Evolutionary conservation across 257 asterid species (phyloP).

Genomic region (Mitragyna speciosa): DNA sequence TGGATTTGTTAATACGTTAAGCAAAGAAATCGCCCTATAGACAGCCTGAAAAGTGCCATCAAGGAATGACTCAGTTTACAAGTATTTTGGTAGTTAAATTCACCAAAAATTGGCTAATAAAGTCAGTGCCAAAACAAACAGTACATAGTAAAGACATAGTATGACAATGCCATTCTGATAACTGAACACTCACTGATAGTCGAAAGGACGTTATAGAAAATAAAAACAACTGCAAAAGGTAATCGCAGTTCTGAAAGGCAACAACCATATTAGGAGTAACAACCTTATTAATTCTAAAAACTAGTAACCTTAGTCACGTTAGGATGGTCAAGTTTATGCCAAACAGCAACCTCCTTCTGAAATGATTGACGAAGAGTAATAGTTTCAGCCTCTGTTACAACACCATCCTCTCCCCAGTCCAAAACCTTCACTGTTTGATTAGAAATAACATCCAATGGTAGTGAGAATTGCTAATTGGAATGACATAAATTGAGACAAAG

Average conservation of each 20-base stretch:
- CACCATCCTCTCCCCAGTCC: conserved; percentile 78
- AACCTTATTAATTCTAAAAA: too few species aligned
- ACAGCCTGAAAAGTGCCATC: neutral
- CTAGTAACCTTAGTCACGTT: conserved; percentile 59
- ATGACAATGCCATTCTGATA: neutral
- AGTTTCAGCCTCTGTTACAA: conserved; percentile 55
- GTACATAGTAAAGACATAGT: neutral
- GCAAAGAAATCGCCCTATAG: neutral
- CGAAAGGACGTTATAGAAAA: neutral
- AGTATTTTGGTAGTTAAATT: neutral
- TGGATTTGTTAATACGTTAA: too few species aligned
- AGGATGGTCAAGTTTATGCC: conserved; percentile 76
- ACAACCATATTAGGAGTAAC: neutral
- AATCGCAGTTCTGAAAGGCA: neutral
- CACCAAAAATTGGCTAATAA: neutral
- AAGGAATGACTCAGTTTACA: neutral
- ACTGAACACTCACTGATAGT: neutral
- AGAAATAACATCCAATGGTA: neutral
- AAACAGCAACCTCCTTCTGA: conserved; percentile 63
- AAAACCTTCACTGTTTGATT: conserved; percentile 55
- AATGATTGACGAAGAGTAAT: conserved; percentile 54
- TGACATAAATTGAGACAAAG: too few species aligned
- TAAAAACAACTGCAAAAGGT: neutral
- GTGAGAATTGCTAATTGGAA: conserved; percentile 11
- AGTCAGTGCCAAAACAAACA: neutral